phyloP scores from a whole-genome alignment of 1,139 yeast genomes.

The Diutina catenulata region DNA sequence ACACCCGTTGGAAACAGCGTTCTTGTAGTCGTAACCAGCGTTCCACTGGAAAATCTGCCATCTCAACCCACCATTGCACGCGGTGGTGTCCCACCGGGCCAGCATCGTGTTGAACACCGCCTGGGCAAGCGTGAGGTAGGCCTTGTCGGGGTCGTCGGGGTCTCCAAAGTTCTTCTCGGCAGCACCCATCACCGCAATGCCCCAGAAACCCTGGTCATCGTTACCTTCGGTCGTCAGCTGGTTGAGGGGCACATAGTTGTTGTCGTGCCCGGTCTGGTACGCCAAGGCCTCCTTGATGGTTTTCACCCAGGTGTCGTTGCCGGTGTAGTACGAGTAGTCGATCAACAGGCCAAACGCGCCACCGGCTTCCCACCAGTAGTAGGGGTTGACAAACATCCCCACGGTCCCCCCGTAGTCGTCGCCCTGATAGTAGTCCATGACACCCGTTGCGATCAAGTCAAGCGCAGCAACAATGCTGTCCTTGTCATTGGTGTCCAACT shows the following conservation, averaged over 20 bases:
- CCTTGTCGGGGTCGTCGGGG: slow-evolving; percentile 7
- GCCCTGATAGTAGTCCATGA: slow-evolving; percentile 5
- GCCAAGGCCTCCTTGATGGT: slow-evolving; percentile 3
- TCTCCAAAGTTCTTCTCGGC: slow-evolving; percentile 7
- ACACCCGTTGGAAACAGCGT: slow-evolving; percentile 69
- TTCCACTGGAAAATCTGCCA: slow-evolving; percentile 81
- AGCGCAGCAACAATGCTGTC: neutral
- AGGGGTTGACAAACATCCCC: slow-evolving; percentile 5
- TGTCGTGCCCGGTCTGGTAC: slow-evolving; percentile 2
- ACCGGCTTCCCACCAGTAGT: slow-evolving; percentile 7
- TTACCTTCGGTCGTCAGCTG: slow-evolving; percentile 7
- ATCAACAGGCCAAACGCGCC: slow-evolving; percentile 3
- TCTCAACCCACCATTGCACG: slow-evolving; percentile 69
- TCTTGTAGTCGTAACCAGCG: slow-evolving; percentile 69
- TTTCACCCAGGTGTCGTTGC: neutral
- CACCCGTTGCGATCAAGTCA: neutral
- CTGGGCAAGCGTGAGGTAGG: slow-evolving; percentile 63
- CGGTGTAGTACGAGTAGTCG: slow-evolving; percentile 1
- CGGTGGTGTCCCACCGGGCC: slow-evolving; percentile 54
- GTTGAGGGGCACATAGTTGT: slow-evolving; percentile 6
- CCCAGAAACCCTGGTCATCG: slow-evolving; percentile 9
- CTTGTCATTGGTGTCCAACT: slow-evolving; percentile 1
- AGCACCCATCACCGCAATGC: slow-evolving; percentile 7
- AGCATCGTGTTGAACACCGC: slow-evolving; percentile 71
- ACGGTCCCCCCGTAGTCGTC: slow-evolving; percentile 5